phyloP scores from a whole-genome alignment of 2,329 filamentous ascomycete genomes.

The Laburnicola sp. region DNA sequence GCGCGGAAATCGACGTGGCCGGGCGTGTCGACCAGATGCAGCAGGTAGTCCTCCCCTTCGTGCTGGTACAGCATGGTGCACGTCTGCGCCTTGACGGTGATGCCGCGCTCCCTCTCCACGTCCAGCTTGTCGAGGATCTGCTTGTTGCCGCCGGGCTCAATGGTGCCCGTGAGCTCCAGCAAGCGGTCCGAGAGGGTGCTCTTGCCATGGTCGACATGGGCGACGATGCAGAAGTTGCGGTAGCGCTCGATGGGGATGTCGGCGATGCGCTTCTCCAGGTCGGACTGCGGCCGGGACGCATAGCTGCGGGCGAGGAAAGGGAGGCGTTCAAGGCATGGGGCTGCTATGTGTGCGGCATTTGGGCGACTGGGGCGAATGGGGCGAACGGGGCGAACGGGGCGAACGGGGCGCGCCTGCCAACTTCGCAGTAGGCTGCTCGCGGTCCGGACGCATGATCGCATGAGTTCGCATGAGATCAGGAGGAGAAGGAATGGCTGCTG shows the following conservation, averaged over 20 bases:
- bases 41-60: slow-evolving; percentile 81
- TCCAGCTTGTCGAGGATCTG: slow-evolving; percentile 97
- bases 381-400: no score
- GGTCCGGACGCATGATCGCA: slow-evolving; percentile 55
- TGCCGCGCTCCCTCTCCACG: slow-evolving; percentile 92
- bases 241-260: slow-evolving; percentile 77
- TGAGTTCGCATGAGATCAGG: slow-evolving; percentile 47
- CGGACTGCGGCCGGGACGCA: slow-evolving; percentile 50
- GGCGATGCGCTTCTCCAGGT: slow-evolving; percentile 67
- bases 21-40: slow-evolving; percentile 95
- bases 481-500: slow-evolving; percentile 19
- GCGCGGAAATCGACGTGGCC: slow-evolving; percentile 98
- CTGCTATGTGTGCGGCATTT: slow-evolving; percentile 17
- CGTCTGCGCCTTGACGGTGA: slow-evolving; percentile 98
- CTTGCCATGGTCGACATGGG: slow-evolving; percentile 98
- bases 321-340: slow-evolving; percentile 34
- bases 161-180: slow-evolving; percentile 92
- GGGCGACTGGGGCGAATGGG: slow-evolving; percentile 23
- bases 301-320: slow-evolving; percentile 29
- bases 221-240: slow-evolving; percentile 98
- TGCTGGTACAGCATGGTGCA: slow-evolving; percentile 96
- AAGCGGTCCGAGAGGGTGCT: slow-evolving; percentile 91
- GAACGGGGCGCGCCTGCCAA: slow-evolving; percentile 43
- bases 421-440: slow-evolving; percentile 47
- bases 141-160: slow-evolving; percentile 81